Conservation (phyloP, 2,329 filamentous ascomycete genomes). For the Elsinoe batatas region DNA sequence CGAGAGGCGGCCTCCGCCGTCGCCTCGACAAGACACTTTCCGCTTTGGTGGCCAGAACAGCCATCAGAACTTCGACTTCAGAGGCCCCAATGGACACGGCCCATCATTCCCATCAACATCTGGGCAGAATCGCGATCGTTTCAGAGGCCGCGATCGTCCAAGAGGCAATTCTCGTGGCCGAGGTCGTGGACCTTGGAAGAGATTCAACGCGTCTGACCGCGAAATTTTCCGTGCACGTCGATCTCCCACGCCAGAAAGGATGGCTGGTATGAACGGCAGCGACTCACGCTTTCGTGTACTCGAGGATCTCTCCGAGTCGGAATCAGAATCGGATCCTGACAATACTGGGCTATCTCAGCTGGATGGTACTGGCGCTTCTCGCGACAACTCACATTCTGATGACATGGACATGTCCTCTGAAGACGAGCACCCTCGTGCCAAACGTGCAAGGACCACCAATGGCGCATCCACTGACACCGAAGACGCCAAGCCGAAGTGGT, state of each 20-base stretch:
- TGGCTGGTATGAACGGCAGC: conserved; percentile 34
- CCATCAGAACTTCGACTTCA: conserved; percentile 1
- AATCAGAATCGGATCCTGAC: conserved; percentile 30
- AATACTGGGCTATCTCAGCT: conserved; percentile 17
- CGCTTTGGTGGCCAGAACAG: not conserved
- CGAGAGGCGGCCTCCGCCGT: conserved; percentile 10
- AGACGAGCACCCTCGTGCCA: conserved; percentile 21
- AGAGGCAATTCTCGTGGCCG: not conserved
- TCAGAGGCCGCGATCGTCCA: not conserved
- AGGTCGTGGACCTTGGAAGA: not conserved
- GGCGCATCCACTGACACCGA: conserved; percentile 15
- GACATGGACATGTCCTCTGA: conserved; percentile 18
- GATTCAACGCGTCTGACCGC: conserved; percentile 32
- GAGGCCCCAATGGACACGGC: not conserved
- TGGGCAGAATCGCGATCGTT: not conserved
- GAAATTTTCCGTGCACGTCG: conserved; percentile 33
- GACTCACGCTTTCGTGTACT: conserved; percentile 32
- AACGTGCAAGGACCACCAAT: conserved; percentile 22
- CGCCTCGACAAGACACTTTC: not conserved
- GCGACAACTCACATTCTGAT: not conserved
- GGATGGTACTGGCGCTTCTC: conserved; percentile 13
- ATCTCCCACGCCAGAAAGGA: conserved; percentile 35
- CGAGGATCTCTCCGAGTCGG: conserved; percentile 27
- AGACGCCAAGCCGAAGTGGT: conserved; percentile 63
- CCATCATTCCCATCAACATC: conserved; percentile 5